These are phyloP conservation scores for Hypoxylon fragiforme DNA, from an alignment of 495 filamentous ascomycete species.

Conservation along the genomic window DNA sequence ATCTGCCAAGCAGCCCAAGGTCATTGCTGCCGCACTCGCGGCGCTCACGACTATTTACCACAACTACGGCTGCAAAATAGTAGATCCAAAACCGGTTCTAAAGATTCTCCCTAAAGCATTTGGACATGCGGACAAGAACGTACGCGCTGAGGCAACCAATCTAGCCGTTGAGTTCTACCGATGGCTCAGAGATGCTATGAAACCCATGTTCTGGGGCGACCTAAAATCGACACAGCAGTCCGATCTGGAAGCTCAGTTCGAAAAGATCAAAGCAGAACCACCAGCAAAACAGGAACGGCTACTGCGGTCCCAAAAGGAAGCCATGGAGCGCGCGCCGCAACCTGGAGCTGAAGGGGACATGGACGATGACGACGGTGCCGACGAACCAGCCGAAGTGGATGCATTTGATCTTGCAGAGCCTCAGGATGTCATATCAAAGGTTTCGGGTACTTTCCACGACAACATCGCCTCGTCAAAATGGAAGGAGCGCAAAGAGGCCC, in stretches of 20 bases:
- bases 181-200: conserved; percentile 98
- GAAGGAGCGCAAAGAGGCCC: conserved; percentile 96
- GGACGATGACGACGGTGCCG: conserved; percentile 62
- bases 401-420: conserved; percentile 89
- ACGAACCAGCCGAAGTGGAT: conserved; percentile 73
- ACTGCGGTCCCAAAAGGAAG: conserved; percentile 86
- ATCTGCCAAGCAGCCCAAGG: conserved; percentile 91
- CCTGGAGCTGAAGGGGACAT: conserved; percentile 58
- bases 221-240: conserved; percentile 94
- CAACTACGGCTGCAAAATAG: conserved; percentile 93
- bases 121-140: conserved; percentile 97
- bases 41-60: conserved; percentile 84
- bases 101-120: conserved; percentile 90
- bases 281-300: conserved; percentile 87
- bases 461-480: conserved; percentile 87
- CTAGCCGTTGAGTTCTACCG: conserved; percentile 93
- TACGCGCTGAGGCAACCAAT: conserved; percentile 90
- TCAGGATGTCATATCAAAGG: conserved; percentile 81
- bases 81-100: conserved; percentile 93
- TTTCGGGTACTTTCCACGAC: conserved; percentile 80
- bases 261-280: conserved; percentile 85
- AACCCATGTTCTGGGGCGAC: conserved; percentile 95
- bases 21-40: conserved; percentile 80
- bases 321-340: conserved; percentile 66
- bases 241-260: conserved; percentile 92